These are phyloP conservation scores for Pulveroboletus sp. DNA, from an alignment of 768 basidiomycete species.

Conservation along the genomic window DNA sequence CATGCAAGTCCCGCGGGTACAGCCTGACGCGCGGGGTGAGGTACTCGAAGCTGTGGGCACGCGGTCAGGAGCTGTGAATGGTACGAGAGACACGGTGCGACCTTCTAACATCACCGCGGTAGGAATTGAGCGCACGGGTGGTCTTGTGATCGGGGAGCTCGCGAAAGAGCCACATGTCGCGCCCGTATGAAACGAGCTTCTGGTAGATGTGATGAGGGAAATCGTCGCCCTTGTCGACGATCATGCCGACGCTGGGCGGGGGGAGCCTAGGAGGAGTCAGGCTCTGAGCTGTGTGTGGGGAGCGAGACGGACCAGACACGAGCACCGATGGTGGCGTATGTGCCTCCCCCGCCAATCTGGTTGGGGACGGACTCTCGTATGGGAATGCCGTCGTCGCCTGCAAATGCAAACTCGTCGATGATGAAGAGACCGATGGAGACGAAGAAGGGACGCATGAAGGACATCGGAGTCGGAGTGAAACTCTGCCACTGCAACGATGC, in stretches of 20 bases:
- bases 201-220: constrained; percentile 58
- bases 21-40: constrained; percentile 66
- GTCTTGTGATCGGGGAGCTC: constrained; percentile 52
- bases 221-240: constrained; percentile 76
- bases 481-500: constrained; percentile 32
- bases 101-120: constrained; percentile 70
- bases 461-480: constrained; percentile 20
- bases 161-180: constrained; percentile 75
- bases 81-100: constrained; percentile 27
- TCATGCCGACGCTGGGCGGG: constrained; percentile 65
- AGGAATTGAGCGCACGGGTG: constrained; percentile 69
- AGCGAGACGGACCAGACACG: constrained; percentile 59
- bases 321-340: constrained; percentile 74
- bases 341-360: constrained; percentile 88
- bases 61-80: constrained; percentile 7
- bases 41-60: constrained; percentile 63
- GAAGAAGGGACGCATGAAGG: constrained; percentile 31
- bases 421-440: constrained; percentile 88
- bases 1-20: constrained; percentile 61
- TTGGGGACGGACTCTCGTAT: neutral
- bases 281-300: neutral
- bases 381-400: constrained; percentile 41
- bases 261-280: constrained; percentile 49
- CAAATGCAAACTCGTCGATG: constrained; percentile 59
- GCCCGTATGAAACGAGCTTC: constrained; percentile 57